Percentiles rank a stretch among this genome's conserved stretches.
phyloP scores from a whole-genome alignment of 192 early-diverging fungal species.

The Spinellus fusiger region DNA sequence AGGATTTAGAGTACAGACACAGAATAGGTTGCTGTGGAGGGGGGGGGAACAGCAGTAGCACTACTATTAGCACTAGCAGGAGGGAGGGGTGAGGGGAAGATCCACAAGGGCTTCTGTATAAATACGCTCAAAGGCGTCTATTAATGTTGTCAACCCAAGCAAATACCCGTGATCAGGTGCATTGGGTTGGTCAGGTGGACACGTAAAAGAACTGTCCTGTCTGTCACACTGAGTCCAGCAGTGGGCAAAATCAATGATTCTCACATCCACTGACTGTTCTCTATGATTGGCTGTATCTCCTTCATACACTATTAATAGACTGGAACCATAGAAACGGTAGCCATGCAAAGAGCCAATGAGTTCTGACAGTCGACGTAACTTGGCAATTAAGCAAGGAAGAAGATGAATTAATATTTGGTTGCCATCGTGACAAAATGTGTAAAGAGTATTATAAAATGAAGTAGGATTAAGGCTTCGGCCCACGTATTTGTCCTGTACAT shows the following conservation, averaged over 20 bases:
- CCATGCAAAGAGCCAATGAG: constrained; percentile 68
- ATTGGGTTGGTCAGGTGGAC: constrained; percentile 37
- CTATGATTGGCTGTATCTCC: constrained; percentile 36
- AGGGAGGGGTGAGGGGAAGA: too few species aligned
- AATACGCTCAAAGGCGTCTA: constrained; percentile 59
- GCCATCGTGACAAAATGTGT: constrained; percentile 86
- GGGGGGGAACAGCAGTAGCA: too few species aligned
- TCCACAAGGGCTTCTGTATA: constrained; percentile 23
- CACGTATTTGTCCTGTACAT: constrained; percentile 79
- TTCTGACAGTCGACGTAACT: constrained; percentile 63
- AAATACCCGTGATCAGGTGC: constrained; percentile 79
- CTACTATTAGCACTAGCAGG: too few species aligned
- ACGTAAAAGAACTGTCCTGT: constrained; percentile 25
- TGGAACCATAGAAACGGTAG: constrained; percentile 87
- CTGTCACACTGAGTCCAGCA: constrained; percentile 55
- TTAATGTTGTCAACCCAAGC: constrained; percentile 66
- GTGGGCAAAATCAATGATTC: constrained; percentile 94
- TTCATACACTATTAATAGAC: constrained; percentile 90
- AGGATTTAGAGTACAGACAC: too few species aligned
- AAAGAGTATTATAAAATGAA: constrained; percentile 72
- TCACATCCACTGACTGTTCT: constrained; percentile 52
- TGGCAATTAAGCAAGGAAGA: constrained; percentile 72
- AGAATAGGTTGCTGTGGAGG: too few species aligned
- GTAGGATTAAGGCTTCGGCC: constrained; percentile 78
- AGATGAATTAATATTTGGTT: constrained; percentile 62